Evolutionary conservation across 2,329 filamentous ascomycete species (phyloP), one percentile per base, ranked within the genome.

Genomic region (Talaromyces sp.): DNA sequence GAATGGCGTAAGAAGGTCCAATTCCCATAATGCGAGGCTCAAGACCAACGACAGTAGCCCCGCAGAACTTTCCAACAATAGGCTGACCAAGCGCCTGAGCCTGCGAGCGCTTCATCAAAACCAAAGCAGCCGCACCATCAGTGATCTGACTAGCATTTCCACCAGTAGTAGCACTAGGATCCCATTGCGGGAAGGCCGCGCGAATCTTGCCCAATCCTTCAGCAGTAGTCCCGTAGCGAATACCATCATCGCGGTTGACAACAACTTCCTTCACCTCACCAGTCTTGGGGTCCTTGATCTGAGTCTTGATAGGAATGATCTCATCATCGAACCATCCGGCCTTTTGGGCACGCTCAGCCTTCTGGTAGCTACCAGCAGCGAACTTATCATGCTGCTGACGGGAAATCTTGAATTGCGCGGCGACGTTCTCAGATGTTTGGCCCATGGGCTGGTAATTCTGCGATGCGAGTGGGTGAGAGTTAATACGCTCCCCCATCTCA

Each of bases 401-500:
- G 47, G 78, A 67, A 67, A 97, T 84, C 56, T 79, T 79, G 65
- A 87, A 86, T 67, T 91, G 89, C 70, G 87, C 86, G 48, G 92
- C 92, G 86, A 97, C 96, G 66, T 91, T 79, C 77, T 97, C 92
- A n/a, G 90, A 95, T 33, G 96, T 82, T 36, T 90, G 83, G 57
- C 92, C 92, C 92, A 97, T 97, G 68, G 90, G 86, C 17, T 96
- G 91, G 76, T 90, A 92, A 82, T 93, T 97, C 81, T 96, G 93
- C 63, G 87, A 88, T 14, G 91, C 85, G 69, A 92, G 84, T 51
- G 84, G 83, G 77, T 91, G 82, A 56, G 79, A 80, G 67, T 92
- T 86, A 62, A 97, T 85, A 48, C 87, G 80, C 49, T 91, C 86
- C 20, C 88, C 91, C 82, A 96, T 93, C 73, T 95, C 90, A 52